Conservation (phyloP, 2,329 filamentous ascomycete genomes). For the Emergomyces orientalis region DNA sequence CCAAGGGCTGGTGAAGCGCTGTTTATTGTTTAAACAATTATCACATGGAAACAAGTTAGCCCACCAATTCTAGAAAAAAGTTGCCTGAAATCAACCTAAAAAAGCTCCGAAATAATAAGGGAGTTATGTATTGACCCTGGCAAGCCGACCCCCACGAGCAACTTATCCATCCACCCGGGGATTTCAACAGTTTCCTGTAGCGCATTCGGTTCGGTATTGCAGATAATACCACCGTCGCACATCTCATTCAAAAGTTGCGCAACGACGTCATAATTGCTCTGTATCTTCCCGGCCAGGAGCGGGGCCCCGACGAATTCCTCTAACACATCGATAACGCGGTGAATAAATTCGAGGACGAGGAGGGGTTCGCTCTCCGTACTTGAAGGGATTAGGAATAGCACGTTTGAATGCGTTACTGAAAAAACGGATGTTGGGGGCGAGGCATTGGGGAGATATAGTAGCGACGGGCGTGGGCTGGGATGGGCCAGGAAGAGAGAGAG, state of each 20-base stretch:
- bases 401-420: conserved; percentile 74
- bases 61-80: neutral
- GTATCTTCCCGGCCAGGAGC: conserved; percentile 74
- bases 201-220: conserved; percentile 87
- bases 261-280: conserved; percentile 83
- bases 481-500: conserved; percentile 82
- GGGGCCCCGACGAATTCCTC: conserved; percentile 92
- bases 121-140: conserved; percentile 49
- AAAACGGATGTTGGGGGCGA: conserved; percentile 83
- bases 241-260: conserved; percentile 90
- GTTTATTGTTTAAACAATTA: conserved; percentile 10
- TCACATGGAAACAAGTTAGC: neutral
- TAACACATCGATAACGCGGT: conserved; percentile 82
- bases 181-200: conserved; percentile 85
- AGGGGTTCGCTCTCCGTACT: conserved; percentile 82
- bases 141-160: conserved; percentile 77
- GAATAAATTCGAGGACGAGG: conserved; percentile 84
- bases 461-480: conserved; percentile 67
- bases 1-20: conserved; percentile 36
- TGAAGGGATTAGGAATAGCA: conserved; percentile 77
- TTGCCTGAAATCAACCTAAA: neutral
- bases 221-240: conserved; percentile 86
- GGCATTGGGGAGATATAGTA: conserved; percentile 74
- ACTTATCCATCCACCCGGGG: conserved; percentile 78
- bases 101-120: neutral